Conservation (phyloP, 2,329 filamentous ascomycete species). For the Aspergillus sp. region DNA sequence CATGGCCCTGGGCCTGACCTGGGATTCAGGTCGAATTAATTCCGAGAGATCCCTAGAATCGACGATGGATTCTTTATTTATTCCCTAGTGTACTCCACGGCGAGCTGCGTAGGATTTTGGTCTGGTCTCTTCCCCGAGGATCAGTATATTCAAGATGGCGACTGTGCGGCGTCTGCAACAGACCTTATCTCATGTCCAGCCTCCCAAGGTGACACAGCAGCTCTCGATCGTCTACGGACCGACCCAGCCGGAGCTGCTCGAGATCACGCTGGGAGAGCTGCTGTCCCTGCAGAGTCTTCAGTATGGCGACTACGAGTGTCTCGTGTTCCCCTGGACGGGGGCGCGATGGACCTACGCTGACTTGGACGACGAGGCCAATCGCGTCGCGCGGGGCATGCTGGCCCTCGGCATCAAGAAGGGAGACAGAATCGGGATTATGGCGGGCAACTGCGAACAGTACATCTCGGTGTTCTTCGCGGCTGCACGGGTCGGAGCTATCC, state of each 20-base stretch:
- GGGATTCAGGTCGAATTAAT: neutral
- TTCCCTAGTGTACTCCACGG: neutral
- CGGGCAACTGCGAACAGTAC: constrained; percentile 58
- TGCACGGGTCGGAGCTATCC: constrained; percentile 62
- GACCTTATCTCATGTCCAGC: constrained; percentile 29
- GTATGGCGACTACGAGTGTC: constrained; percentile 64
- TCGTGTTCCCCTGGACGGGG: constrained; percentile 74
- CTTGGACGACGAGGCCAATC: constrained; percentile 61
- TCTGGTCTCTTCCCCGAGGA: neutral
- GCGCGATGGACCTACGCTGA: constrained; percentile 71
- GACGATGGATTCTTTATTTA: constrained; percentile 2
- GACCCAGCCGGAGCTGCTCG: constrained; percentile 65
- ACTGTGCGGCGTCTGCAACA: constrained; percentile 31
- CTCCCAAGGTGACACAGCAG: constrained; percentile 14
- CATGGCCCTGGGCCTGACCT: neutral
- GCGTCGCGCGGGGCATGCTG: constrained; percentile 64
- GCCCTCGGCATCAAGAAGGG: constrained; percentile 66
- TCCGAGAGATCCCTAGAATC: constrained; percentile 3
- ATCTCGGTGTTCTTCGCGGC: constrained; percentile 71
- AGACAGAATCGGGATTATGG: constrained; percentile 74
- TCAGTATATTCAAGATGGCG: constrained; percentile 18
- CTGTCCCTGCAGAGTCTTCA: constrained; percentile 68
- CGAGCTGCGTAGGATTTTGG: neutral
- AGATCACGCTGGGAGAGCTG: constrained; percentile 70
- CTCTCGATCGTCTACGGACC: constrained; percentile 66